Percentiles rank a stretch among this genome's conserved stretches.
Evolutionary conservation across 208 protist genomes (phyloP).

Genomic region (Trypanosoma melophagium): DNA sequence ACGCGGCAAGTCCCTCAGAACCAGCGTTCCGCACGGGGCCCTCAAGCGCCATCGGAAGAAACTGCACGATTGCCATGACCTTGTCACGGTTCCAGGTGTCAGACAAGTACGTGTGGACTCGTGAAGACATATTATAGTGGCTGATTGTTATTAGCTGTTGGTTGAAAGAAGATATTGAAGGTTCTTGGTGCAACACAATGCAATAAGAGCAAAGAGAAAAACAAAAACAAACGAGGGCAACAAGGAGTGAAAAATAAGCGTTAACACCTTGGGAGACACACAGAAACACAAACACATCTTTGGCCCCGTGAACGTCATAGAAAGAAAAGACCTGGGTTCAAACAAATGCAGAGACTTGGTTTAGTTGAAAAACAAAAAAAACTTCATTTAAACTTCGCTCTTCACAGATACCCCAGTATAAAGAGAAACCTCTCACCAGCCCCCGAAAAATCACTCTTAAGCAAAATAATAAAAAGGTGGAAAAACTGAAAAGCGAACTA

Average conservation of each 20-base stretch:
- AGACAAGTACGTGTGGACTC: constrained; percentile 50
- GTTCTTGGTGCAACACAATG: not conserved
- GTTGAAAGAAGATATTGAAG: constrained; percentile 10
- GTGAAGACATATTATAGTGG: constrained; percentile 7
- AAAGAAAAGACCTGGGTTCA: too few species aligned
- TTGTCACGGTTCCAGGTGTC: constrained; percentile 82
- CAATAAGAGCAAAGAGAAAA: constrained; percentile 27
- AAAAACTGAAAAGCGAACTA: too few species aligned
- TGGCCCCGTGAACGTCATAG: too few species aligned
- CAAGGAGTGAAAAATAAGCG: too few species aligned
- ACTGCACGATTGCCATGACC: constrained; percentile 88
- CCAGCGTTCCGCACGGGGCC: constrained; percentile 52
- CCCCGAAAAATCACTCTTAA: too few species aligned
- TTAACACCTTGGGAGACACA: too few species aligned
- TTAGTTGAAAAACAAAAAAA: too few species aligned
- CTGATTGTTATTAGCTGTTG: not conserved
- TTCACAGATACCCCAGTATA: too few species aligned
- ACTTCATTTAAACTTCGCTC: too few species aligned
- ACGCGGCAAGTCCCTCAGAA: constrained; percentile 58
- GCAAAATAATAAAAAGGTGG: constrained; percentile 29
- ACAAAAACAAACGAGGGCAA: constrained; percentile 1
- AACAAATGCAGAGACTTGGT: too few species aligned
- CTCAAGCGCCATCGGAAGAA: constrained; percentile 72
- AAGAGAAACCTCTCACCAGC: too few species aligned
- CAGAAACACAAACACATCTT: too few species aligned